Percentiles rank a stretch among this genome's conserved stretches.
Evolutionary conservation across 345 rosid species (phyloP).

Genomic region (Pseudoturritis turrita): DNA sequence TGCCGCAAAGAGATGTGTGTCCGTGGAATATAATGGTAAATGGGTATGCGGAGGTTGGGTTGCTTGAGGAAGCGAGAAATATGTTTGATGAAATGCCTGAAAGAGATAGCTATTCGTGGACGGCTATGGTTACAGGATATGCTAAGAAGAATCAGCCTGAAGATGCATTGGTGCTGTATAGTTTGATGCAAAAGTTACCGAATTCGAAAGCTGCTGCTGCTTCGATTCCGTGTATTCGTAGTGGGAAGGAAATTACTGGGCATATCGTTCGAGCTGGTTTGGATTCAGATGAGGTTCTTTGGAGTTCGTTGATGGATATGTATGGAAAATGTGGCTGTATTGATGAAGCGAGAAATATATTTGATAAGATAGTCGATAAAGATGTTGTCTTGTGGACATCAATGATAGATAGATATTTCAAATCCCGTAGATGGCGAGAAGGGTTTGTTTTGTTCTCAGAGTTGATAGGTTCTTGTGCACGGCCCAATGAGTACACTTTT

Average conservation of each 20-base stretch:
- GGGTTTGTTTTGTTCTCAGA: slow-evolving; percentile 61
- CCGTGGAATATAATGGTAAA: slow-evolving; percentile 77
- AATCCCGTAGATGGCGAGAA: slow-evolving; percentile 51
- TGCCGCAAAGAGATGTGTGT: slow-evolving; percentile 59
- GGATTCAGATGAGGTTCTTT: slow-evolving; percentile 80
- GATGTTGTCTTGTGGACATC: slow-evolving; percentile 86
- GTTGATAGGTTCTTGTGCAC: slow-evolving; percentile 41
- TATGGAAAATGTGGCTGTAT: slow-evolving; percentile 86
- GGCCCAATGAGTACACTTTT: slow-evolving; percentile 77
- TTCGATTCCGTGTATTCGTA: slow-evolving; percentile 42
- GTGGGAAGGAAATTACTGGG: slow-evolving; percentile 81
- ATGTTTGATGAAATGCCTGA: slow-evolving; percentile 80
- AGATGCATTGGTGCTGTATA: slow-evolving; percentile 52
- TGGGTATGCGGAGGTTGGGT: slow-evolving; percentile 52
- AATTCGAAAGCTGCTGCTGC: slow-evolving; percentile 53
- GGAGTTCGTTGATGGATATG: slow-evolving; percentile 86
- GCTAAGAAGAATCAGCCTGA: slow-evolving; percentile 45
- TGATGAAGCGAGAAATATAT: slow-evolving; percentile 63
- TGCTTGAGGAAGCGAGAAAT: slow-evolving; percentile 48
- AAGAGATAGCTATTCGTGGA: slow-evolving; percentile 86
- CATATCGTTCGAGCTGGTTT: slow-evolving; percentile 55
- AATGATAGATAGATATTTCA: slow-evolving; percentile 79
- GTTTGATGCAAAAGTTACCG: slow-evolving; percentile 42
- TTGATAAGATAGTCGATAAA: slow-evolving; percentile 56
- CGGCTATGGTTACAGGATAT: slow-evolving; percentile 76